Evolutionary conservation across 179 eudicot genomes (phyloP).

Genomic region (Beta lomatogona): DNA sequence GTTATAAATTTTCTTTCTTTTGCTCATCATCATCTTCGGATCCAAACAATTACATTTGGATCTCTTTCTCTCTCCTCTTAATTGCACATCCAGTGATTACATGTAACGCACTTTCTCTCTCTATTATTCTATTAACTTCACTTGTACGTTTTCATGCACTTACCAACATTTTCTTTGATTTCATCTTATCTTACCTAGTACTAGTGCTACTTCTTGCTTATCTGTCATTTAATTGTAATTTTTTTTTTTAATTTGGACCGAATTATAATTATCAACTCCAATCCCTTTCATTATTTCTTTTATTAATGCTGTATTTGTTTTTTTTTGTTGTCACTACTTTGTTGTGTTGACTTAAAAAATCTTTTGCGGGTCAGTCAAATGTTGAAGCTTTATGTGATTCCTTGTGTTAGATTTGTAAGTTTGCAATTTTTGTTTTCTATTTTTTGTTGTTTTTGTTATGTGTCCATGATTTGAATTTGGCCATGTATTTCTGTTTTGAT

Average conservation of each 20-base stretch:
- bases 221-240: slow-evolving; percentile 18
- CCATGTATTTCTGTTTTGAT: neutral
- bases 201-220: slow-evolving; percentile 12
- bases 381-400: slow-evolving; percentile 26
- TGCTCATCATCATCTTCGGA: slow-evolving; percentile 4
- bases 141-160: slow-evolving; percentile 30
- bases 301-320: neutral
- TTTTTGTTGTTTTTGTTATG: neutral
- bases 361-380: slow-evolving; percentile 1
- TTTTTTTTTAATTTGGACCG: neutral
- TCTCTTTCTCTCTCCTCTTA: neutral
- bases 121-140: slow-evolving; percentile 22
- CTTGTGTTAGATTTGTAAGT: neutral
- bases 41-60: slow-evolving; percentile 13
- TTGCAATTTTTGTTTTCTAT: neutral
- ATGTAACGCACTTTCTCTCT: slow-evolving; percentile 30
- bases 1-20: neutral
- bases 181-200: slow-evolving; percentile 32
- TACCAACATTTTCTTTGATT: slow-evolving; percentile 21
- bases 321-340: neutral
- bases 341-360: neutral
- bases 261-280: slow-evolving; percentile 15
- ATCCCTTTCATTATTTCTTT: slow-evolving; percentile 14
- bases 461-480: slow-evolving; percentile 24
- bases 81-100: slow-evolving; percentile 19